These are phyloP conservation scores for Diversispora eburnea DNA, from an alignment of 192 early-diverging fungal species.

Conservation along the genomic window DNA sequence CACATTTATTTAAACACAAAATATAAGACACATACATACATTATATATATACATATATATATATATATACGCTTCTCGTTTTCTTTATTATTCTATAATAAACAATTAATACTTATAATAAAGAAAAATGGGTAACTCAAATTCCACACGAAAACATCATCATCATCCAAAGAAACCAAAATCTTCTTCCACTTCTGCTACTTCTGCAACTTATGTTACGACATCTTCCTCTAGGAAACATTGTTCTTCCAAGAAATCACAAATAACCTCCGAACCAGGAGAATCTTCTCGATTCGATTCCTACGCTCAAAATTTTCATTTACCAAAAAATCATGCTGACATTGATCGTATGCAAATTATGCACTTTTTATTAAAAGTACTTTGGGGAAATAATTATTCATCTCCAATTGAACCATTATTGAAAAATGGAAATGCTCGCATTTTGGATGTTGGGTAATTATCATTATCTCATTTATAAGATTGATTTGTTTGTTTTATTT, in stretches of 20 bases:
- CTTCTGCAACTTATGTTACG: no score
- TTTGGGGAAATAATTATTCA: constrained; percentile 12
- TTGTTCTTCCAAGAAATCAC: background rate
- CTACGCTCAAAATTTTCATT: background rate
- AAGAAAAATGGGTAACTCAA: background rate
- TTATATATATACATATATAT: no score
- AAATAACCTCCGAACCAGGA: background rate
- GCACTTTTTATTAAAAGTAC: constrained; percentile 1
- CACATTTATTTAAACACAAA: no score
- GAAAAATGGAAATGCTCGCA: background rate
- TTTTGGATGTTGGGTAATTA: constrained; percentile 9
- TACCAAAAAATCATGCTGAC: constrained; percentile 3
- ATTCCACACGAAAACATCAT: background rate
- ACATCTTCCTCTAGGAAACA: background rate
- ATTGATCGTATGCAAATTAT: background rate
- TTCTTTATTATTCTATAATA: no score
- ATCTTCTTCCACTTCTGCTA: no score
- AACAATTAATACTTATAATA: no score
- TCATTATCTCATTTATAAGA: background rate
- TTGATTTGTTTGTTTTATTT: background rate
- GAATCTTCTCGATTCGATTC: background rate
- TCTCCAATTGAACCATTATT: background rate
- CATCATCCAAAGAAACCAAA: no score
- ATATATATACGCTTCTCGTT: no score
- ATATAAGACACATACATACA: no score